These are phyloP conservation scores for Persicaria tinctoria DNA, from an alignment of 148 eudicot genomes.

Conservation along the genomic window DNA sequence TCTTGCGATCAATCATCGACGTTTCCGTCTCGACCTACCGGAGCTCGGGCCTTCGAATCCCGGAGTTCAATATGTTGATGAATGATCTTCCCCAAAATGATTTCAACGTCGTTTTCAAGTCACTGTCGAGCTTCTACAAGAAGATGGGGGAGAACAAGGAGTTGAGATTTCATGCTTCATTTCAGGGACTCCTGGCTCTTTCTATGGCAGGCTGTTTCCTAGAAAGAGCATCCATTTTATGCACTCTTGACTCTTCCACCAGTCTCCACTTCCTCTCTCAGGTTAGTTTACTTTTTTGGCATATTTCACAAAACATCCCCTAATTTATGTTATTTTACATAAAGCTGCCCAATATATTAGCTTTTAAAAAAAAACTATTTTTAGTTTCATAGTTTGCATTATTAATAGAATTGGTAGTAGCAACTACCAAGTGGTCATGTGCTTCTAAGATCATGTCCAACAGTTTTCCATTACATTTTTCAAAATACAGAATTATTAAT, in stretches of 20 bases:
- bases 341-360: not conserved
- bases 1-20: conserved; percentile 3
- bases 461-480: no score
- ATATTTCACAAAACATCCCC: not conserved
- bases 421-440: no score
- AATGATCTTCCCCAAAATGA: conserved; percentile 12
- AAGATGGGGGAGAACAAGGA: not conserved
- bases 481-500: no score
- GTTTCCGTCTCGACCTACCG: not conserved
- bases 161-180: not conserved
- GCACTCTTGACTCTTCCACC: conserved; percentile 8
- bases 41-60: not conserved
- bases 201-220: conserved; percentile 9
- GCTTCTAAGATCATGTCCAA: no score
- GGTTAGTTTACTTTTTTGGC: not conserved
- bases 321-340: not conserved
- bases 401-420: no score
- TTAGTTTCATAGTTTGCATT: no score
- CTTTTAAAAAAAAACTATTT: not conserved
- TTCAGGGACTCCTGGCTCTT: conserved; percentile 1
- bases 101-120: conserved; percentile 10
- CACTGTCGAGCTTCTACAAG: not conserved
- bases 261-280: conserved; percentile 11
- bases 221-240: not conserved
- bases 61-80: not conserved